Evolutionary conservation across 2,329 filamentous ascomycete genomes (phyloP), one percentile per base, ranked within the genome.

Genomic region (Clonostachys rhizophaga): DNA sequence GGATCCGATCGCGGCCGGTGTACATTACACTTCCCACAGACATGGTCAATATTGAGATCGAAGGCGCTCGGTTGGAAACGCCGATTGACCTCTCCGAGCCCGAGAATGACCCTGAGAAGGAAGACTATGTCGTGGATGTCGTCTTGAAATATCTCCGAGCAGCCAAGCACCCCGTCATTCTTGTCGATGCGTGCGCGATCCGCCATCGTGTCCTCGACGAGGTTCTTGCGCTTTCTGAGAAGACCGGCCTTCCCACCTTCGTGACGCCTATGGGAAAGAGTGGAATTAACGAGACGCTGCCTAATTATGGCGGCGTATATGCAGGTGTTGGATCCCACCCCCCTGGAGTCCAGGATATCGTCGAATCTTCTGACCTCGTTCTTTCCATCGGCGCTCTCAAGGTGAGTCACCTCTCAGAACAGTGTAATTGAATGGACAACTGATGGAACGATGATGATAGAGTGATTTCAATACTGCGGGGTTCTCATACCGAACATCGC

Each of bases 231-330:
- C 72, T 96, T 14, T 71, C 95, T 45, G 74, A 84, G 50, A 88
- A 85, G 64, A 88, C 88, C 1, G 74, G 81, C 5, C 71, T 95
- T 8, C 90, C 91, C 5, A 86, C 88, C 0, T 95, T 94, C 56
- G 87, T 91, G n/a, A 87, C 89, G 0, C 89, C 90, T 3, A 95
- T 95, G 87, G 90, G 90, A 42, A 95, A 95, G 69, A 81, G 89
- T 16, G 87, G 87, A 17, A 79, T 96, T 42, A 79, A 94, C 57
- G 90, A 96, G 65, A 79, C 78, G 3, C 76, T 87, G 42, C 71
- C 77, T n/a, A 87, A 81, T 58, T 95, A 86, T 55, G 87, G 87
- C 18, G 91, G 91, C 52, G 87, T 95, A 6, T 95, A 95, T 63
- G 86, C 87, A 9, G 91, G 91, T n/a, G 78, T 78, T 49, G 89